Conservation (phyloP, 2,329 filamentous ascomycete genomes). For the Amylocarpus encephaloides region DNA sequence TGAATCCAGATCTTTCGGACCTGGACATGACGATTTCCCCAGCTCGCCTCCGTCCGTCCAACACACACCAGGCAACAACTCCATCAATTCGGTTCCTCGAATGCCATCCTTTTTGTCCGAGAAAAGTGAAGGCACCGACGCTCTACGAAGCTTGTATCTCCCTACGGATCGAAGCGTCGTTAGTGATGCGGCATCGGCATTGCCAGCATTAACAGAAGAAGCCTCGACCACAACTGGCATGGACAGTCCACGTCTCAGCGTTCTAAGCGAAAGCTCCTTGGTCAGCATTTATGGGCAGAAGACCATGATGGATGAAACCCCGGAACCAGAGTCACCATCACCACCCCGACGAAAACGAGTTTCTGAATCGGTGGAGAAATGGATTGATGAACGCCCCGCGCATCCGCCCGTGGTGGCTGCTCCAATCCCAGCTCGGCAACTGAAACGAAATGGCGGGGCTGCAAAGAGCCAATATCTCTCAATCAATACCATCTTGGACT, state of each 20-base stretch:
- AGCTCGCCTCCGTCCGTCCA: slow-evolving; percentile 25
- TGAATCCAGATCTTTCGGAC: slow-evolving; percentile 19
- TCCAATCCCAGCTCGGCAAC: slow-evolving; percentile 10
- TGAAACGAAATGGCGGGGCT: slow-evolving; percentile 6
- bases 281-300: slow-evolving; percentile 55
- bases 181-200: slow-evolving; percentile 41
- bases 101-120: slow-evolving; percentile 63
- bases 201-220: slow-evolving; percentile 43
- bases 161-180: slow-evolving; percentile 37
- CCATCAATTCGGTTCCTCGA: slow-evolving; percentile 37
- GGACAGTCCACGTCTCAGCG: slow-evolving; percentile 54
- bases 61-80: neutral
- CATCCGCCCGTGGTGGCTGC: neutral
- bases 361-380: slow-evolving; percentile 28
- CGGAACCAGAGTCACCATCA: slow-evolving; percentile 14
- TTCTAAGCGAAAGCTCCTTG: slow-evolving; percentile 63
- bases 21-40: slow-evolving; percentile 14
- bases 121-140: slow-evolving; percentile 51
- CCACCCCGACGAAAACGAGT: slow-evolving; percentile 15
- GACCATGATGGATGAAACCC: slow-evolving; percentile 16
- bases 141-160: slow-evolving; percentile 51
- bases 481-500: slow-evolving; percentile 42
- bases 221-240: slow-evolving; percentile 30
- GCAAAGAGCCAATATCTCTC: slow-evolving; percentile 37
- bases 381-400: slow-evolving; percentile 27